Conservation (phyloP, 805 yeast species). For the Millerozyma acaciae region DNA sequence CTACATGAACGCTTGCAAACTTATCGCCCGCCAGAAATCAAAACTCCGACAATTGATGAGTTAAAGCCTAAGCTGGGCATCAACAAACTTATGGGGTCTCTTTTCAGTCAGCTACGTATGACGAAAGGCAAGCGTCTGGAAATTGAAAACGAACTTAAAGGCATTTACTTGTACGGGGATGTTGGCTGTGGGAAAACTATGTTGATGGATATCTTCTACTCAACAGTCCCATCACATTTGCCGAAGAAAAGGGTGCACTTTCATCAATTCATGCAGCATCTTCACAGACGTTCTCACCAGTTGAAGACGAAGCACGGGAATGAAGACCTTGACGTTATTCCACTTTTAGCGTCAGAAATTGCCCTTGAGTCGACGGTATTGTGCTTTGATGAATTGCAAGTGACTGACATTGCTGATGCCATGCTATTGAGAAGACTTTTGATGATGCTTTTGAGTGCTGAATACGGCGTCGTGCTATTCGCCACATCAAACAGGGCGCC, state of each 20-base stretch:
- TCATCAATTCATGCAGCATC: slow-evolving; percentile 94
- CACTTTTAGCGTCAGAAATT: slow-evolving; percentile 77
- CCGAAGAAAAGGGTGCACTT: slow-evolving; percentile 84
- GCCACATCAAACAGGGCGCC: slow-evolving; percentile 96
- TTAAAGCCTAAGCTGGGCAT: slow-evolving; percentile 50
- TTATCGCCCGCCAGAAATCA: slow-evolving; percentile 63
- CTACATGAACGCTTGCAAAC: slow-evolving; percentile 51
- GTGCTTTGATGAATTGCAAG: slow-evolving; percentile 97
- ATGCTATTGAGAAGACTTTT: slow-evolving; percentile 83
- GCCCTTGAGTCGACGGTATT: slow-evolving; percentile 72
- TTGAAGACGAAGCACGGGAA: slow-evolving; percentile 55
- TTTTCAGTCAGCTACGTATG: slow-evolving; percentile 6
- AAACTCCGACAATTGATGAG: slow-evolving; percentile 47
- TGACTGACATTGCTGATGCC: slow-evolving; percentile 97
- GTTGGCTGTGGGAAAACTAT: slow-evolving; percentile 99
- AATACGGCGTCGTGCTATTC: slow-evolving; percentile 81
- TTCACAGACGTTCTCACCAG: slow-evolving; percentile 84
- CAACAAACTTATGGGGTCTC: slow-evolving; percentile 27
- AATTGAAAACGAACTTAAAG: slow-evolving; percentile 49
- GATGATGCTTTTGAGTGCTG: slow-evolving; percentile 59
- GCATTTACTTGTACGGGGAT: slow-evolving; percentile 92
- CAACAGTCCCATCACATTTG: slow-evolving; percentile 73
- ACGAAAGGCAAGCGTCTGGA: slow-evolving; percentile 2
- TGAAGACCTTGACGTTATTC: slow-evolving; percentile 73
- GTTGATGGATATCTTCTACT: slow-evolving; percentile 94